phyloP scores from a whole-genome alignment of 2,329 filamentous ascomycete genomes.

The Aspergillus fumigatus region DNA sequence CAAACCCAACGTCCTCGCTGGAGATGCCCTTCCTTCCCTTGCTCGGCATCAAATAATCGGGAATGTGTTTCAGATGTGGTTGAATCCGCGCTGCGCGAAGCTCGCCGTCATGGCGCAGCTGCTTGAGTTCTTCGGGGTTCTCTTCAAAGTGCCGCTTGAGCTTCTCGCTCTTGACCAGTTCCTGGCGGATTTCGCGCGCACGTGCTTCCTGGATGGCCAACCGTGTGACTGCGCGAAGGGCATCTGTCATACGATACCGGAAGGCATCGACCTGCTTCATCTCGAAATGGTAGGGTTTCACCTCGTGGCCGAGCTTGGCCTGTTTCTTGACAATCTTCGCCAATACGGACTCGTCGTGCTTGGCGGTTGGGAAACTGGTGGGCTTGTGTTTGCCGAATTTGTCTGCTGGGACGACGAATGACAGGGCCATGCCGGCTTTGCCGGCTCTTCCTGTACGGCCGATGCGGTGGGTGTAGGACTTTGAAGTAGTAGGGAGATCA shows the following conservation, averaged over 20 bases:
- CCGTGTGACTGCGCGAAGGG: constrained; percentile 80
- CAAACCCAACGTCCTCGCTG: constrained; percentile 67
- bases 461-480: constrained; percentile 95
- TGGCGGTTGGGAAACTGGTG: constrained; percentile 68
- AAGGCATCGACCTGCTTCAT: constrained; percentile 92
- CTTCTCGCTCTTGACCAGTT: constrained; percentile 90
- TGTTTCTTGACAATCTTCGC: constrained; percentile 76
- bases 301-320: constrained; percentile 68
- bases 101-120: constrained; percentile 86
- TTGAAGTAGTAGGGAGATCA: constrained; percentile 80
- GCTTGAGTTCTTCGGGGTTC: constrained; percentile 82
- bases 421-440: constrained; percentile 90
- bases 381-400: constrained; percentile 85
- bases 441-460: constrained; percentile 89
- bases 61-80: constrained; percentile 87
- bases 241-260: constrained; percentile 90
- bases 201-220: constrained; percentile 87
- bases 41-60: constrained; percentile 83
- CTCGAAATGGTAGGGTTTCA: constrained; percentile 91
- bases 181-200: constrained; percentile 79
- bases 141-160: constrained; percentile 95
- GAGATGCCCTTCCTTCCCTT: constrained; percentile 67
- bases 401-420: constrained; percentile 80
- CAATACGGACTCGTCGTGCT: constrained; percentile 80
- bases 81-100: constrained; percentile 78